phyloP scores from a whole-genome alignment of 2,329 filamentous ascomycete species.

The Fusarium goolgardi region DNA sequence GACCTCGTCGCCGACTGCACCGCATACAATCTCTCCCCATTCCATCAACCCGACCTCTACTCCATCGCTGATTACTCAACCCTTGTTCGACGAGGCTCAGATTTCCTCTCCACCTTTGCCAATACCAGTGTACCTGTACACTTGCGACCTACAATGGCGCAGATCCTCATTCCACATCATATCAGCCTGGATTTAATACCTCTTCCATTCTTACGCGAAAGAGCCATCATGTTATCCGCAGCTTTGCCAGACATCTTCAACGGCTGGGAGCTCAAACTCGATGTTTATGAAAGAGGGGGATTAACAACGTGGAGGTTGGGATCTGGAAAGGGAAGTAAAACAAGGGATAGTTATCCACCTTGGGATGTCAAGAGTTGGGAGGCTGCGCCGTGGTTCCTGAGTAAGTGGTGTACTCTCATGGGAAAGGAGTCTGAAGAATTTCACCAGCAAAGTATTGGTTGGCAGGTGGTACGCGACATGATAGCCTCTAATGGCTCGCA shows the following conservation, averaged over 20 bases:
- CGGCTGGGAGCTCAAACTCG: slow-evolving; percentile 44
- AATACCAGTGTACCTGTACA: slow-evolving; percentile 29
- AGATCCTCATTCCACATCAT: slow-evolving; percentile 46
- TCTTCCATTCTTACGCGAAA: slow-evolving; percentile 42
- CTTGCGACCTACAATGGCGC: slow-evolving; percentile 43
- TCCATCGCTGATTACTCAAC: slow-evolving; percentile 4
- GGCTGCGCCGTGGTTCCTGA: slow-evolving; percentile 46
- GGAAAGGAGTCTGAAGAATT: slow-evolving; percentile 37
- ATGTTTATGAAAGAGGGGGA: slow-evolving; percentile 42
- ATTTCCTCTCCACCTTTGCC: background rate
- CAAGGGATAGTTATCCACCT: slow-evolving; percentile 28
- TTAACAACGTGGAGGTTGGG: slow-evolving; percentile 35
- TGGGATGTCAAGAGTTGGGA: slow-evolving; percentile 49
- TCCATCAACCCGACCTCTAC: slow-evolving; percentile 38
- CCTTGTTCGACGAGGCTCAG: slow-evolving; percentile 6
- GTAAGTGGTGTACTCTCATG: slow-evolving; percentile 43
- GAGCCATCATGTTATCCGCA: slow-evolving; percentile 44
- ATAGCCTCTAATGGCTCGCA: background rate
- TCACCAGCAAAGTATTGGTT: slow-evolving; percentile 40
- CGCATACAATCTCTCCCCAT: slow-evolving; percentile 36
- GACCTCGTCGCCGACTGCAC: slow-evolving; percentile 27
- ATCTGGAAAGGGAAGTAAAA: background rate
- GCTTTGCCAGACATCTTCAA: slow-evolving; percentile 40
- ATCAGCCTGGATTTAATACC: slow-evolving; percentile 45
- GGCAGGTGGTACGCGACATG: slow-evolving; percentile 35